Base-by-base conservation (phyloP, 2,329 filamentous ascomycete species). In the Aspergillus carbonarius region DNA sequence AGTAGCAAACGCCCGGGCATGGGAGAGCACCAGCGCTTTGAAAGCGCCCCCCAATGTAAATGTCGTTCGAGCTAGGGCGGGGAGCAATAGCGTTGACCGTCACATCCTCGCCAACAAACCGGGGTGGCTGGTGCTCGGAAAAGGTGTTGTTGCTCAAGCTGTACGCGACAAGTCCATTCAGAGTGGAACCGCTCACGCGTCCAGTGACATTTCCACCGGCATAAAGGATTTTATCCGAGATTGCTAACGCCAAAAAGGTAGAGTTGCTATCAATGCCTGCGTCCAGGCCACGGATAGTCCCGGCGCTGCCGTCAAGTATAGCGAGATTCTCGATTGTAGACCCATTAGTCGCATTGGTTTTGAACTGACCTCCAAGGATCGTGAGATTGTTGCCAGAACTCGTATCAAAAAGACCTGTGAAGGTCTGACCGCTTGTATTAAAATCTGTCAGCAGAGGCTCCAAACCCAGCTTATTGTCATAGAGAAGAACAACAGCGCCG, bases 31-130 rank as follows among this genome's bases (percentile, higher is more conserved):
- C 95, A 17, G 92, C 95, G 32, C 84, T 85, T n/a, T 85, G 81
- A 70, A 98, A 99, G 9, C 84, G 86, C 32, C 95, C 95, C 37
- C 89, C 93, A 32, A 99, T 89, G 70, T 90, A 99, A 12, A 99
- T 82, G 52, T 95, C 86, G 1, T 83, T 81, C 17, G 86, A 87
- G 55, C 83, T 84, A 0, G 91, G 90, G 56, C 88, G 88, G 8
- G 88, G 81, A 10, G 86, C 84, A 65, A 99, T 92, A 27, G 90
- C 81, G 58, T 91, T 89, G 42, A 98, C 92, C 2, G 86, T 85
- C 25, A 87, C 86, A 61, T 87, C 83, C 5, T 81, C 79, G 13
- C 93, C 93, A 10, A 82, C 82, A 2, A 98, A 80, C 1, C 88
- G 83, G 27, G 92, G 88, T 1, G 93, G 91, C 68, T 97, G 92